Base-by-base conservation (phyloP, 1,139 yeast species). In the Candida sanyaensis region DNA sequence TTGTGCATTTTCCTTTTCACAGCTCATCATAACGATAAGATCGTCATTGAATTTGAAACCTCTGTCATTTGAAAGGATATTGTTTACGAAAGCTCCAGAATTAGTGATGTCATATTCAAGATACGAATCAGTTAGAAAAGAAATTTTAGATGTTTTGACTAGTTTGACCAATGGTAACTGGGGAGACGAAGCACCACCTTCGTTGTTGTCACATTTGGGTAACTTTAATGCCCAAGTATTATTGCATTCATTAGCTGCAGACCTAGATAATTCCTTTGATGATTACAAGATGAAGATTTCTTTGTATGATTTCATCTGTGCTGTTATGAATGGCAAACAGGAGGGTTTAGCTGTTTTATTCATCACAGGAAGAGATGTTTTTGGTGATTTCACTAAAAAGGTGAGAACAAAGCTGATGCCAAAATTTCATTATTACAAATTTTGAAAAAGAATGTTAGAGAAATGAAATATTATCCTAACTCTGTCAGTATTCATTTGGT, bases 271-370 rank as follows among this genome's bases (percentile, higher is more conserved):
- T 55, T 72, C 80, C 1, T 73, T 85, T 52, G 88, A 83, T 55
- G 81, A 80, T 47, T 80, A 78, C 50, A 66, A 65, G 12, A 69
- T 86, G 38, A 78, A 86, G 49, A 78, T 82, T 26, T 72, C 80
- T 5, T 69, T 88, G 17, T 88, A 88, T 58, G 82, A 80, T 48
- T 88, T 90, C 55, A 81, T 92, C 51, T 78, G 93, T n/a, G 77
- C 91, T 0, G 85, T 89, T 5, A 77, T 88, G 76, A 81, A 80
- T 54, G 84, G 89, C 7, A 81, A 85, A 49, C 97, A 93, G 67
- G 96, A 91, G 61, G 98, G 98, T 0, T 68, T 92, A 29, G 78
- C 96, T 0, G 87, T 88, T 44, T 72, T 88, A 41, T 81, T 93
- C 52, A 72, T 90, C 39, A 86, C 89, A 43, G 96, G 96, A 1